Percentiles rank a stretch among this genome's conserved stretches.
phyloP scores from a whole-genome alignment of 202 grass and related monocot genomes.

The Musa balbisiana region DNA sequence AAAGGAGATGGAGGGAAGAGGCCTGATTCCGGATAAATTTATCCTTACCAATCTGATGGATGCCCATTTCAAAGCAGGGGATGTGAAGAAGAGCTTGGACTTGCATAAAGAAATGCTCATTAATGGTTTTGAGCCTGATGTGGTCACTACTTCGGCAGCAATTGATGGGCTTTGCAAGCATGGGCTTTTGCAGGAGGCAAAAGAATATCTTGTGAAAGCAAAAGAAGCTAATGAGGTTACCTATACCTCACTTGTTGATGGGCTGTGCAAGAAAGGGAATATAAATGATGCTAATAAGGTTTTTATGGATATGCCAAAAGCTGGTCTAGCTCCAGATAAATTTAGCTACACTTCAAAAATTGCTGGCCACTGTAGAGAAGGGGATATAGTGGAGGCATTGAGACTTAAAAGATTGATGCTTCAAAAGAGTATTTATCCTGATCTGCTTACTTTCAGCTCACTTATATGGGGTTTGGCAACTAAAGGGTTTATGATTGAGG shows the following conservation, averaged over 20 bases:
- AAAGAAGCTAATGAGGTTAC: conserved; percentile 8
- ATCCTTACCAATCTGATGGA: conserved; percentile 11
- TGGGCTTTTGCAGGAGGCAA: conserved; percentile 15
- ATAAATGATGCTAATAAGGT: conserved; percentile 5
- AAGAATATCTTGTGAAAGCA: background rate
- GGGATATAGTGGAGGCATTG: conserved; percentile 10
- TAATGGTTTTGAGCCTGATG: conserved; percentile 8
- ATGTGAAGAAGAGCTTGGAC: background rate
- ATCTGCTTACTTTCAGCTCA: conserved; percentile 14
- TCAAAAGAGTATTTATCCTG: conserved; percentile 1
- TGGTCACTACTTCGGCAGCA: background rate
- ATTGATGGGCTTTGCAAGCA: conserved; percentile 15
- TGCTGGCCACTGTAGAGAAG: conserved; percentile 17
- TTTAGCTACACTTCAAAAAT: conserved; percentile 6
- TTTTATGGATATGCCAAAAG: background rate
- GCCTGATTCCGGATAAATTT: conserved; percentile 1
- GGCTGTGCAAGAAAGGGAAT: conserved; percentile 12
- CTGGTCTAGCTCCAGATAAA: conserved; percentile 11
- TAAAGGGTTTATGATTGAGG: conserved; percentile 23
- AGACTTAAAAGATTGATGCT: conserved; percentile 16
- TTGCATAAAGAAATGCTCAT: conserved; percentile 9
- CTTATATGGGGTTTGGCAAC: conserved; percentile 10
- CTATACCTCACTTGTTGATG: conserved; percentile 12
- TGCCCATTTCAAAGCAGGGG: conserved; percentile 11
- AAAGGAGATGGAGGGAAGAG: conserved; percentile 15